Conservation (phyloP, 75 land plant species). For the Adiantum capillusveneris region DNA sequence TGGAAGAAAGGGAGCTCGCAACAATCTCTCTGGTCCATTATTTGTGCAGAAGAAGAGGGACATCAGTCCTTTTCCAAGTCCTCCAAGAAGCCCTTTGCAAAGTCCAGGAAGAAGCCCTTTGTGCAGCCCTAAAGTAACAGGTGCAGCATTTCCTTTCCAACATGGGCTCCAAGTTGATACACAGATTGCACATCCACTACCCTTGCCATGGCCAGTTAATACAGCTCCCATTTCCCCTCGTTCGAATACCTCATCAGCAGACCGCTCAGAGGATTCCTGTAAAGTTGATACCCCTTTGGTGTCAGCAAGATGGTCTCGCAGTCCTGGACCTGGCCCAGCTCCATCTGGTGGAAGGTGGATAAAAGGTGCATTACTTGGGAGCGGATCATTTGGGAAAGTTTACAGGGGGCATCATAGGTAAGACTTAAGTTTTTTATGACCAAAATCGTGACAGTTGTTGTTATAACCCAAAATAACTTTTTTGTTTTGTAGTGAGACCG, state of each 20-base stretch:
- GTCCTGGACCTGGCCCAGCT: constrained; percentile 16
- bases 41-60: constrained; percentile 27
- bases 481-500: constrained; percentile 60
- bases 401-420: constrained; percentile 73
- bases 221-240: constrained; percentile 8
- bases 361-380: constrained; percentile 88
- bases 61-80: neutral
- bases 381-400: constrained; percentile 93
- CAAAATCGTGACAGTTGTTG: neutral
- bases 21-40: constrained; percentile 27
- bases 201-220: constrained; percentile 48
- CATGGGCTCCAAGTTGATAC: constrained; percentile 13
- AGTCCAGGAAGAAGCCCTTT: constrained; percentile 20
- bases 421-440: neutral
- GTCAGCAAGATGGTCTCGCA: constrained; percentile 16
- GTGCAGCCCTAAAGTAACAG: constrained; percentile 16
- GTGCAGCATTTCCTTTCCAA: constrained; percentile 14
- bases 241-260: neutral
- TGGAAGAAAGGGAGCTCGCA: constrained; percentile 24
- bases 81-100: constrained; percentile 19
- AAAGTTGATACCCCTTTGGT: constrained; percentile 13
- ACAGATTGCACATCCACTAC: constrained; percentile 56
- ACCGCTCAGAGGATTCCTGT: constrained; percentile 2
- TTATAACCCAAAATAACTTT: neutral
- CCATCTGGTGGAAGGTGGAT: constrained; percentile 52